Base-by-base conservation (phyloP, 768 basidiomycete species). In the Podaxis carcinomalis region DNA sequence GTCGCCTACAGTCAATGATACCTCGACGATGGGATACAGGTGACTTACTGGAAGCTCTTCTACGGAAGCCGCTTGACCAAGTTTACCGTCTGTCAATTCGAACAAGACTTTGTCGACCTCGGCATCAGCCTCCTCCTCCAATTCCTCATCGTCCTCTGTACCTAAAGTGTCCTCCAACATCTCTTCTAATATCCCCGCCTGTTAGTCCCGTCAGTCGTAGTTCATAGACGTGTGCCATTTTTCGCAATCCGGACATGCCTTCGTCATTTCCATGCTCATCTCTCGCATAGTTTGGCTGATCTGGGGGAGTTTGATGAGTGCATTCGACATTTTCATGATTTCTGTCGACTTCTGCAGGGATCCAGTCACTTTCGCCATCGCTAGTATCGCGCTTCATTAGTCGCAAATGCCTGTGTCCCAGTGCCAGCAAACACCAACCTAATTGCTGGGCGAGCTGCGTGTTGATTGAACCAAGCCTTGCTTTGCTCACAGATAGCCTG, bases 221-320 rank as follows among this genome's bases (percentile, higher is more conserved):
- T 13, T 28, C 40, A 51, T 32, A 7, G 44, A 37, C 50, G 6
- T 19, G 37, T 59, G 10, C 27, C 40, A 13, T 28, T 32, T 7
- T 32, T 32, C 6, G 6, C 28, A 32, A 32, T 32, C 32, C 16
- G 14, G 5, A 57, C 78, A 42, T 65, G 90, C 96, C 85, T 98
- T 98, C 63, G 92, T 98, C 97, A 98, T 98, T 75, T 99, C 97
- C 89, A 95, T 93, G 67, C 90, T 93, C 94, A 99, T 95, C 69
- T 97, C 91, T 37, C 94, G 85, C 97, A 99, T 99, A 0, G 85
- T 84, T 64, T 86, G 88, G 74, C 89, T 90, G 51, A 98, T 85
- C 72, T 98, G 94, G 16, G 97, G 97, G 14, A 99, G 80, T 68
- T 88, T 95, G 65, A 98, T 79, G 51, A 98, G 82, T 27, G 89